phyloP scores from a whole-genome alignment of 352 stramenopile species.

The Phytophthora hibernalis region DNA sequence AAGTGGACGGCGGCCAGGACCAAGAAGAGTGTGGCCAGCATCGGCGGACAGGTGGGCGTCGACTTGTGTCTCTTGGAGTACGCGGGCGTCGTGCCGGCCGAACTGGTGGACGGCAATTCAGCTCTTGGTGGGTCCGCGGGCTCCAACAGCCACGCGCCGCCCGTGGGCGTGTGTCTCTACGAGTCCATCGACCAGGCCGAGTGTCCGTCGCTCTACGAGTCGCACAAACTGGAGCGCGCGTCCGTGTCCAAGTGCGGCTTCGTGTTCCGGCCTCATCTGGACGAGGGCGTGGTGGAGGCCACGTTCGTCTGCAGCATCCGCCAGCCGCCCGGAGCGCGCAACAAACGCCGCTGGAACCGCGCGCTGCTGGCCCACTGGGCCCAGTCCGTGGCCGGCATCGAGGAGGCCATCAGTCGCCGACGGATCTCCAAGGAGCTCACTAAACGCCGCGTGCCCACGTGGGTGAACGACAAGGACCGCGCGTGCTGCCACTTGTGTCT shows the following conservation, averaged over 20 bases:
- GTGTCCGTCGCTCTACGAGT: conserved; percentile 75
- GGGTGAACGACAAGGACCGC: conserved; percentile 85
- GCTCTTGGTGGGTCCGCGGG: not conserved
- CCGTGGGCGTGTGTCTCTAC: conserved; percentile 73
- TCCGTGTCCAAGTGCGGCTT: conserved; percentile 85
- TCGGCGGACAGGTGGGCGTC: conserved; percentile 51
- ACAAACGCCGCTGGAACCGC: conserved; percentile 68
- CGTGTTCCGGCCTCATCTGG: conserved; percentile 67
- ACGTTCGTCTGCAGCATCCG: conserved; percentile 85
- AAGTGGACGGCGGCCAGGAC: conserved; percentile 80
- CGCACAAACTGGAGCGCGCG: conserved; percentile 71
- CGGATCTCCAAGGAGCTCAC: conserved; percentile 82
- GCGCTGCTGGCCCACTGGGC: conserved; percentile 75
- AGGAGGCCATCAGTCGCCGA: conserved; percentile 70
- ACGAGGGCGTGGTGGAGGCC: conserved; percentile 69
- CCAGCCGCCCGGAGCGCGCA: conserved; percentile 68
- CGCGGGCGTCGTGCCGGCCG: conserved; percentile 63
- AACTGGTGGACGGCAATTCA: conserved; percentile 53
- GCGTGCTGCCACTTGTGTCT: conserved; percentile 85
- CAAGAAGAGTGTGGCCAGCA: conserved; percentile 66
- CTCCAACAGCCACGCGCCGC: not conserved
- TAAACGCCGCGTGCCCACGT: conserved; percentile 71
- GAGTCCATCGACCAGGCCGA: conserved; percentile 85
- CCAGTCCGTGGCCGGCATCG: conserved; percentile 66
- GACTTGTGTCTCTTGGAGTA: conserved; percentile 88